Evolutionary conservation across 495 filamentous ascomycete genomes (phyloP), one percentile per base, ranked within the genome.

Genomic region (Penicillium chermesinum): DNA sequence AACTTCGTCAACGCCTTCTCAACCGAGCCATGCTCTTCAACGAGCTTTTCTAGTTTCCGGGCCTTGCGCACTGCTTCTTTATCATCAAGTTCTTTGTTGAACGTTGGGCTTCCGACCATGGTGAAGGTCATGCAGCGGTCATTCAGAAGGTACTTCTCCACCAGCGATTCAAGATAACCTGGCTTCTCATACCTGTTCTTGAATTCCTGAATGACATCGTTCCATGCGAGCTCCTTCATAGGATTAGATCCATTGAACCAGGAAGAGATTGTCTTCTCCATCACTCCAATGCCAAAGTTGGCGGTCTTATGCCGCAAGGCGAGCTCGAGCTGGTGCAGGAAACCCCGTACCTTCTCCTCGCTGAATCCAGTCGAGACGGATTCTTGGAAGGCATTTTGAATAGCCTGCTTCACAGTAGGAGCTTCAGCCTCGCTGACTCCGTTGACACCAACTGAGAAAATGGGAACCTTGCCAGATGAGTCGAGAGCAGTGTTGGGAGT

Each of bases 211-310:
- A 96, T 79, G 2, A 86, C 89, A 33, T 91, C 85, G 57, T 95
- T 87, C 89, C 89, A 96, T 4, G 87, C 84, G 43, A 98, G 70
- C 17, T 87, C 81, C 48, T 93, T 82, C 65, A 98, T 90, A 8
- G 93, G 94, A 64, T 96, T 88, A 10, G 88, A 78, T 12, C 93
- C 93, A 47, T 93, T 93, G 65, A 97, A 96, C 93, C 93, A 98
- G 20, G 83, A 82, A 2, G 88, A 84, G 44, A 93, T 86, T 45
- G 95, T 74, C 38, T 89, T 78, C 54, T 95, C 86, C 73, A 96
- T 86, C 2, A 98, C 69, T 36, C 82, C 82, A 78, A 97, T 87
- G 17, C 93, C 93, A 58, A 98, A 97, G 53, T 86, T 86, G 27
- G 93, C 86, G 1, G 88, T 95, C 68, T 96, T 96, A 67, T 97